Conservation (phyloP, 306 rosid genomes). For the Comarum palustre region DNA sequence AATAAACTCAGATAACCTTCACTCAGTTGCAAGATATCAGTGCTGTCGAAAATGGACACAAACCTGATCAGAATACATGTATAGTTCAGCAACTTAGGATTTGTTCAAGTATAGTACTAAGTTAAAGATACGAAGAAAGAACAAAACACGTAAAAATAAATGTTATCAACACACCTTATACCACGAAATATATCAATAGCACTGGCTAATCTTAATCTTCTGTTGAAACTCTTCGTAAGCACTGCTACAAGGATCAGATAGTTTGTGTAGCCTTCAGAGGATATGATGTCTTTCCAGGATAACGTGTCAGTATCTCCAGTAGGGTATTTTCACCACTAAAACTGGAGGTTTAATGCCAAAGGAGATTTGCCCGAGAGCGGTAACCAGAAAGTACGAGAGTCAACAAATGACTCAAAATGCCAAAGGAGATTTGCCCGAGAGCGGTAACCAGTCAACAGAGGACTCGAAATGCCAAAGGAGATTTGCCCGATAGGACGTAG, state of each 20-base stretch:
- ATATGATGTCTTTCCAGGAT: constrained; percentile 27
- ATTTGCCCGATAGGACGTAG: constrained; percentile 70
- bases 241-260: constrained; percentile 23
- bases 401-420: constrained; percentile 59
- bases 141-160: constrained; percentile 7
- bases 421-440: constrained; percentile 64
- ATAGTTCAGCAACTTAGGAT: constrained; percentile 10
- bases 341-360: constrained; percentile 47
- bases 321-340: constrained; percentile 37
- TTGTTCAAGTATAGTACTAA: neutral
- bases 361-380: constrained; percentile 56
- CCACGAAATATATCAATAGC: constrained; percentile 31
- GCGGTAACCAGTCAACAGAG: constrained; percentile 39
- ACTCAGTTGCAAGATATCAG: constrained; percentile 7
- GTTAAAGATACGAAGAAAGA: neutral
- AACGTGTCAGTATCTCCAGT: constrained; percentile 37
- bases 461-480: constrained; percentile 94
- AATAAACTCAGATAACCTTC: constrained; percentile 14
- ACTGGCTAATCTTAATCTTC: constrained; percentile 13
- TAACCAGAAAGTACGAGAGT: constrained; percentile 32
- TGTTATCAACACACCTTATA: constrained; percentile 37
- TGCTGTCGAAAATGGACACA: constrained; percentile 19
- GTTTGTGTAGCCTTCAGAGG: constrained; percentile 29
- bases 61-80: constrained; percentile 14
- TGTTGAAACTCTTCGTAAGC: constrained; percentile 11